phyloP scores from a whole-genome alignment of 192 early-diverging fungal species.

The Jimgerdemannia lactiflua region DNA sequence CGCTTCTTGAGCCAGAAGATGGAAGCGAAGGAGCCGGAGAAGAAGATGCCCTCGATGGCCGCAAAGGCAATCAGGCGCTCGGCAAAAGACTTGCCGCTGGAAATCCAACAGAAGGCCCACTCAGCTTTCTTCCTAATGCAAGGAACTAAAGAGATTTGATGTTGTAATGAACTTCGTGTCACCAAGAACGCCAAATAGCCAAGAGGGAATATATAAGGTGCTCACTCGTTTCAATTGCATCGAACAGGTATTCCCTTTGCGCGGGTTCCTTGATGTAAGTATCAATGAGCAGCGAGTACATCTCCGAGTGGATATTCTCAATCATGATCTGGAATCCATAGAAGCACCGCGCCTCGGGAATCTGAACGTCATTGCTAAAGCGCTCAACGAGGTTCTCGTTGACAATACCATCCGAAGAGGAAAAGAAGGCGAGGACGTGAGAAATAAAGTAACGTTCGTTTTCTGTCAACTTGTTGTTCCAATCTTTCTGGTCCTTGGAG shows the following conservation, averaged over 20 bases:
- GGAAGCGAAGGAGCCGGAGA: too few relatives aligned
- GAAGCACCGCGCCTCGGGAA: constrained; percentile 92
- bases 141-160: constrained; percentile 35
- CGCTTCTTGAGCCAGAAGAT: constrained; percentile 99
- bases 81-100: constrained; percentile 78
- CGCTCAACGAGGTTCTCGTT: constrained; percentile 93
- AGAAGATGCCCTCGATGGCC: constrained; percentile 58
- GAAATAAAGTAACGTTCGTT: constrained; percentile 93
- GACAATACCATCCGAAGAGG: constrained; percentile 93
- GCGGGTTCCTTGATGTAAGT: constrained; percentile 89
- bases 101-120: constrained; percentile 96
- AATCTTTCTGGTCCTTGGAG: constrained; percentile 81
- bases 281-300: constrained; percentile 73
- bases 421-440: constrained; percentile 94
- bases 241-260: constrained; percentile 84
- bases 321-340: constrained; percentile 92
- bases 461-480: constrained; percentile 80
- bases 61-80: constrained; percentile 95
- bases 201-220: too few relatives aligned
- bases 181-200: too few relatives aligned
- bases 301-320: too few relatives aligned
- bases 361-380: constrained; percentile 90
- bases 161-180: too few relatives aligned
- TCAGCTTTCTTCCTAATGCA: constrained; percentile 96
- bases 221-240: constrained; percentile 81